Base-by-base conservation (phyloP, 495 filamentous ascomycete genomes). In the Margaritispora aquatica region DNA sequence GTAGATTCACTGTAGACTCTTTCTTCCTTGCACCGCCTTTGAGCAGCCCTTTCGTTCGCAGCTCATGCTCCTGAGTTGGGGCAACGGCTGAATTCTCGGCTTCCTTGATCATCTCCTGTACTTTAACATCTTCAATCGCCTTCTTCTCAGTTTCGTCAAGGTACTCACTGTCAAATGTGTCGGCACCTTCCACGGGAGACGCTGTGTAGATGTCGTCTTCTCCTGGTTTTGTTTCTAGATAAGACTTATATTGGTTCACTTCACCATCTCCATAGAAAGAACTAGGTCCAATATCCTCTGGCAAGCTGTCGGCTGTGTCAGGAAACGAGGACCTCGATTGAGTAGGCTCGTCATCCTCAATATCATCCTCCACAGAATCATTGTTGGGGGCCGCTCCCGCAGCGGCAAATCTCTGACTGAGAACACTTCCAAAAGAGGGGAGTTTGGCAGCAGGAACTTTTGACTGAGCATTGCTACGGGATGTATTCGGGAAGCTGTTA, bases 371-470 rank as follows among this genome's bases (percentile, higher is more conserved):
- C 27, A 71, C 70, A 38, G 58, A 54, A 0, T 1, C 23, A 51
- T 23, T 1, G 49, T 29, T n/a, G 61, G 63, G 22, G 60, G 57
- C 50, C 62, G 80, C 68, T 8, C 85, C 85, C 27, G 88, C 82
- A 20, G 92, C 92, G 47, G 85, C 80, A 74, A 97, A 96, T 38
- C 82, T 76, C 52, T 82, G 82, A 7, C 74, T 73, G 54, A 93
- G 78, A 48, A 83, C 82, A 13, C 82, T 81, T 27, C 88, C 81
- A 67, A 96, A 88, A 29, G 75, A 78, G 60, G 72, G 77, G 8
- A 71, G 64, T 38, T 70, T 63, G 11, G 62, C 60, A 44, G 17
- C 23, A 0, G 19, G 8, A 22, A 19, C 15, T 54, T 51, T 50
- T 31, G 54, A 47, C 17, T 11, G 44, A 26, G 10, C 50, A 47